Percentiles rank a stretch among this genome's conserved stretches.
Evolutionary conservation across 2,329 filamentous ascomycete species (phyloP).

Genomic region (Leptographium procerum): DNA sequence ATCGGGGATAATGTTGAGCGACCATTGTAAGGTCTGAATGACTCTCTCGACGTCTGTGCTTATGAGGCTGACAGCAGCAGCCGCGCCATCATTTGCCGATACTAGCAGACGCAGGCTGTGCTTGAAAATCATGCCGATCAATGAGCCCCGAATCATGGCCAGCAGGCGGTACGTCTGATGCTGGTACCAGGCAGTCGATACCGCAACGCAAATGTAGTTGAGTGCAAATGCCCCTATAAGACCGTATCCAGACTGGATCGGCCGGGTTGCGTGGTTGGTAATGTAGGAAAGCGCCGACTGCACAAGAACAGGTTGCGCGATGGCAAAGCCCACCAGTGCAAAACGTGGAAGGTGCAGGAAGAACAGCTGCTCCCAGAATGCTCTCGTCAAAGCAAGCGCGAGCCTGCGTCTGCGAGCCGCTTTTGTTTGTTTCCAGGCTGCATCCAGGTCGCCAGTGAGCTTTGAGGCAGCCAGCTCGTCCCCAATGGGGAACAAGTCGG

Average conservation of each 20-base stretch:
- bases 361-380: neutral
- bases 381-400: neutral
- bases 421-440: neutral
- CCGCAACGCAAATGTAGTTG: neutral
- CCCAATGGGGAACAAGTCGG: neutral
- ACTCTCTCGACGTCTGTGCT: neutral
- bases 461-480: neutral
- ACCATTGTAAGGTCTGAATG: constrained; percentile 1
- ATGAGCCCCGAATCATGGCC: neutral
- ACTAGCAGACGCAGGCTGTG: constrained; percentile 1
- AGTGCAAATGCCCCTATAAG: neutral
- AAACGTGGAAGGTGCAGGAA: neutral
- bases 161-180: neutral
- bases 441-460: neutral
- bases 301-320: neutral
- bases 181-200: constrained; percentile 1
- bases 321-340: neutral
- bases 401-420: neutral
- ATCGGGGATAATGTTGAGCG: neutral
- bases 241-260: neutral
- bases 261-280: neutral
- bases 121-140: neutral
- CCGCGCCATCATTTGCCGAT: neutral
- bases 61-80: neutral
- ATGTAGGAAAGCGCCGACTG: neutral